These are phyloP conservation scores for Thalassiosira oceanica DNA, from an alignment of 352 stramenopile species.

Conservation along the genomic window DNA sequence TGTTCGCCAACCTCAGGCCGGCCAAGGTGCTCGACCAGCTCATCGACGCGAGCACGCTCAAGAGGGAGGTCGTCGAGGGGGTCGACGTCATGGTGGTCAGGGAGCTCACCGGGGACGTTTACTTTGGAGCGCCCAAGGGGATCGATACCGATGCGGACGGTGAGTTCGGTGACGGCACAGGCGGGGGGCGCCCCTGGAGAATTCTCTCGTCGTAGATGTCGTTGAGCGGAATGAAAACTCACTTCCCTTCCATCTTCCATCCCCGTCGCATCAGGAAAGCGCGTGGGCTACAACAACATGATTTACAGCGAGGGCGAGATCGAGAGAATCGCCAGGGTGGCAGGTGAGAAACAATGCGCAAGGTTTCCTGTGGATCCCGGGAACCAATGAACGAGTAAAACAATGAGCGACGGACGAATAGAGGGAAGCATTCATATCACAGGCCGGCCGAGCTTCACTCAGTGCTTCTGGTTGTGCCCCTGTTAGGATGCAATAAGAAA, in stretches of 20 bases:
- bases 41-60: constrained; percentile 94
- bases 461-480: constrained; percentile 21
- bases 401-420: not conserved
- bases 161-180: constrained; percentile 17
- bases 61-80: constrained; percentile 93
- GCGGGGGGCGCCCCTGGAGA: too few relatives aligned
- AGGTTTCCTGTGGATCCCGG: not conserved
- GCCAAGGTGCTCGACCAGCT: constrained; percentile 98
- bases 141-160: constrained; percentile 80
- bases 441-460: constrained; percentile 18
- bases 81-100: constrained; percentile 99
- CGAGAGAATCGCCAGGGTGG: constrained; percentile 84
- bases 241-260: too few relatives aligned
- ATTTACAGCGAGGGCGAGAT: constrained; percentile 96
- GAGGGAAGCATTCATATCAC: constrained; percentile 22
- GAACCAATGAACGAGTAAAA: not conserved
- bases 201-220: too few relatives aligned
- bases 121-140: constrained; percentile 92
- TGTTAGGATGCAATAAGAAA: constrained; percentile 25
- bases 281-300: constrained; percentile 93
- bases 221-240: too few relatives aligned
- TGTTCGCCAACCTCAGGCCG: constrained; percentile 97
- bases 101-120: constrained; percentile 98
- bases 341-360: constrained; percentile 41
- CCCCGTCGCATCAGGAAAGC: constrained; percentile 80